A percentile compares a stretch with the other conserved stretches of the same genome.
Evolutionary conservation across 306 rosid species (phyloP).

Genomic region (Sicyos edulis): DNA sequence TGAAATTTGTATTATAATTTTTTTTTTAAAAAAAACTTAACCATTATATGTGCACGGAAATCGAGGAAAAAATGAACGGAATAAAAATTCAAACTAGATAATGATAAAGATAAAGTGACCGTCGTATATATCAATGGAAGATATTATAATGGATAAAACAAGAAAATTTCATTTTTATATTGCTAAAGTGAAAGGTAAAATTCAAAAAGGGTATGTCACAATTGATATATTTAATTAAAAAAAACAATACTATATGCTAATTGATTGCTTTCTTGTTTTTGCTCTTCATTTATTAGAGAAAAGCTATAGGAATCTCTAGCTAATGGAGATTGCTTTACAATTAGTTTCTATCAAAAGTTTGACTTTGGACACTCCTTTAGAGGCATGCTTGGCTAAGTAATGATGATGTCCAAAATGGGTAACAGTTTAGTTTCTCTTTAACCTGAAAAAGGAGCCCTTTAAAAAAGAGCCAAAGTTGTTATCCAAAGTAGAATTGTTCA

Average conservation of each 20-base stretch:
- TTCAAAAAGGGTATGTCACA: neutral
- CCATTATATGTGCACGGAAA: neutral
- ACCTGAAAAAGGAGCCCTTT: neutral
- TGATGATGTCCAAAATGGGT: conserved; percentile 10
- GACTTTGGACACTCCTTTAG: conserved; percentile 11
- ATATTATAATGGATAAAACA: neutral
- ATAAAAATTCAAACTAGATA: neutral
- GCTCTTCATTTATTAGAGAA: conserved; percentile 4
- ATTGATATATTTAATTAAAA: neutral
- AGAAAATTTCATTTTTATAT: neutral
- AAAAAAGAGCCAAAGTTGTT: conserved; percentile 9
- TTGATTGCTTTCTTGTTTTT: neutral
- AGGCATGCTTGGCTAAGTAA: conserved; percentile 14
- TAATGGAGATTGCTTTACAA: conserved; percentile 19
- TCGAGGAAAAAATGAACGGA: neutral
- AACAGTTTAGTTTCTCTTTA: conserved; percentile 10
- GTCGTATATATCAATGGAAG: neutral
- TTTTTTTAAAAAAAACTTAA: too few relatives aligned
- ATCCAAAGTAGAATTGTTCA: conserved; percentile 15
- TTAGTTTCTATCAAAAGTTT: conserved; percentile 8
- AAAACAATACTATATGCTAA: neutral
- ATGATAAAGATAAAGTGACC: conserved; percentile 15
- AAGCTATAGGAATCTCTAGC: conserved; percentile 14
- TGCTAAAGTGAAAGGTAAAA: conserved; percentile 7
- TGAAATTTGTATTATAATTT: too few relatives aligned